phyloP scores from a whole-genome alignment of 441 rosid genomes.

The Populus hybrid region DNA sequence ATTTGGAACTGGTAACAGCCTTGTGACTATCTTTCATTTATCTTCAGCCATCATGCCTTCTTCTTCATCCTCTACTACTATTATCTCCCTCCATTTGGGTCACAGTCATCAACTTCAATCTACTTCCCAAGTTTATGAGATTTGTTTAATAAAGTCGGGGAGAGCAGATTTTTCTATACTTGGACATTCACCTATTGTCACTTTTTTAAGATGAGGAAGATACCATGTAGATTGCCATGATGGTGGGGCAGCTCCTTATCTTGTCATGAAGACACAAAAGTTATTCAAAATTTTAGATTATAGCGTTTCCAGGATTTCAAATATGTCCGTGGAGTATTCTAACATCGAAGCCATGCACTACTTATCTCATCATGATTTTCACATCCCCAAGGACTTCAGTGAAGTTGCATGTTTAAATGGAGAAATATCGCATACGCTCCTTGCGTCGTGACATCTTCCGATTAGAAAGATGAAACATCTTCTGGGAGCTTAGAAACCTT shows the following conservation, averaged over 20 bases:
- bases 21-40: not conserved
- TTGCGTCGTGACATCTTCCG: not conserved
- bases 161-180: constrained; percentile 14
- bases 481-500: not conserved
- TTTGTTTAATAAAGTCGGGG: not conserved
- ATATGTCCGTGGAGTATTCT: not conserved
- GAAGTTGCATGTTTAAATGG: not conserved
- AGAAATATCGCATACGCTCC: not conserved
- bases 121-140: constrained; percentile 8
- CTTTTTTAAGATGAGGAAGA: not conserved
- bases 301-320: not conserved
- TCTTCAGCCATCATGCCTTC: not conserved
- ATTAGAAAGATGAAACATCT: not conserved
- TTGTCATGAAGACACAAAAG: not conserved
- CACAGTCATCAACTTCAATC: not conserved
- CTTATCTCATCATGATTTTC: not conserved
- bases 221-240: not conserved
- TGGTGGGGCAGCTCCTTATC: not conserved
- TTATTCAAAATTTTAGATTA: not conserved
- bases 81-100: constrained; percentile 20
- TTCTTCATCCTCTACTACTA: not conserved
- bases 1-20: constrained; percentile 5
- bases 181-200: not conserved
- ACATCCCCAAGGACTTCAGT: not conserved
- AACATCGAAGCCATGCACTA: not conserved